Conservation (phyloP, 345 rosid species). For the Lepidium didymum region DNA sequence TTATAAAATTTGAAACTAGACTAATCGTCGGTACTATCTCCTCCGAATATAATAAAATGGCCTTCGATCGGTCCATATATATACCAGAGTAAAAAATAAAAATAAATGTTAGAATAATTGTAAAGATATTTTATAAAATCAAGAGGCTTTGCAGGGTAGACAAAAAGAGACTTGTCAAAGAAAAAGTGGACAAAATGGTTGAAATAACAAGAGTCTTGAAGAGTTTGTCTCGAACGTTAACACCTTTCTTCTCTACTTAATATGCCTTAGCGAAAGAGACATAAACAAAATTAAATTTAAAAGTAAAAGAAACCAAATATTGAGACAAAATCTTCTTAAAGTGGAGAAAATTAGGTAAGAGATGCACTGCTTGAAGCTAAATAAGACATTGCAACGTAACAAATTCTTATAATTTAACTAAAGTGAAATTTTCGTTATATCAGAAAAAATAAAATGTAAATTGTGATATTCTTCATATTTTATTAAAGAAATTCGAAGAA, state of each 20-base stretch:
- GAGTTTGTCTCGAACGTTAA: conserved; percentile 15
- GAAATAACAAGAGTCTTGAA: neutral
- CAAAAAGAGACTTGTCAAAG: conserved; percentile 4
- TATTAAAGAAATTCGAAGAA: neutral
- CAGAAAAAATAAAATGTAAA: neutral
- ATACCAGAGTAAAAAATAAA: too few relatives aligned
- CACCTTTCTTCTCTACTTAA: conserved; percentile 19
- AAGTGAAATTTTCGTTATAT: neutral
- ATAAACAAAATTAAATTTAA: neutral
- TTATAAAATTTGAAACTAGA: too few relatives aligned
- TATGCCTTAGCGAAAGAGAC: neutral
- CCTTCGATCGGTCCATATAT: too few relatives aligned
- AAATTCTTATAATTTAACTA: neutral
- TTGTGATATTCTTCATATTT: neutral
- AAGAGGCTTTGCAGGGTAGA: neutral
- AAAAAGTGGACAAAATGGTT: neutral
- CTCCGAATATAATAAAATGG: too few relatives aligned
- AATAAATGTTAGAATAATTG: neutral
- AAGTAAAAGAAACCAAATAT: conserved; percentile 11
- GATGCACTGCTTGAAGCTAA: conserved; percentile 5
- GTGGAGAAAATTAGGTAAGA: conserved; percentile 20
- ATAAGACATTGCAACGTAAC: conserved; percentile 5
- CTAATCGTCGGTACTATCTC: too few relatives aligned
- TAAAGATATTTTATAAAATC: neutral
- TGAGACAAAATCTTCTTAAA: conserved; percentile 15